These are phyloP conservation scores for Blastomyces parvus DNA, from an alignment of 2,329 filamentous ascomycete genomes.

Conservation along the genomic window DNA sequence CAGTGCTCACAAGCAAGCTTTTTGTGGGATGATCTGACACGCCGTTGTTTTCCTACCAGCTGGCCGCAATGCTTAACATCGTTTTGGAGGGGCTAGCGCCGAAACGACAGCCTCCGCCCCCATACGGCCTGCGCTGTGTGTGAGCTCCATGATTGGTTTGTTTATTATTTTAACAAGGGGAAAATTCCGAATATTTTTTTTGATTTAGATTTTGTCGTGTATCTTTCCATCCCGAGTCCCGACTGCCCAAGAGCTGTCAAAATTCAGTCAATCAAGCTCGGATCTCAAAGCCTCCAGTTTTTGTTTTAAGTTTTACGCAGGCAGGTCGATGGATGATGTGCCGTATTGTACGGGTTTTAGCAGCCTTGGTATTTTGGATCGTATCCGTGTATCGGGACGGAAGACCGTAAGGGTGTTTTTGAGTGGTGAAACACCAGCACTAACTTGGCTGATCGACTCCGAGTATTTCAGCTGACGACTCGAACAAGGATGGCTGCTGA, in stretches of 20 bases:
- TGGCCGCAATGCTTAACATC: background rate
- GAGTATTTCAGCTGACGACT: conserved; percentile 1
- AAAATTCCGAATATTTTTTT: background rate
- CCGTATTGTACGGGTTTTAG: background rate
- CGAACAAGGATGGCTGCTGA: conserved; percentile 1
- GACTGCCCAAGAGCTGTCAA: background rate
- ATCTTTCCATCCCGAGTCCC: background rate
- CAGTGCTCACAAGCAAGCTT: background rate
- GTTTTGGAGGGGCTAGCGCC: background rate
- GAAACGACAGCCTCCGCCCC: background rate
- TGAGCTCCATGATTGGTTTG: background rate
- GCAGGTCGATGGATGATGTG: background rate
- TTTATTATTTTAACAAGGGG: background rate
- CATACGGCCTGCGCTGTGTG: background rate
- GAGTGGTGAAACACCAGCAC: background rate
- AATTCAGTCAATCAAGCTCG: background rate
- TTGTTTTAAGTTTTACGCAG: background rate
- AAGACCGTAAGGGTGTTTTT: background rate
- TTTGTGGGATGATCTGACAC: background rate
- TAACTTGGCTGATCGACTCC: conserved; percentile 1
- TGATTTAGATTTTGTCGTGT: background rate
- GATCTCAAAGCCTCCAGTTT: background rate
- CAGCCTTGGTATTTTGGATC: background rate
- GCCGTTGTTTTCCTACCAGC: background rate
- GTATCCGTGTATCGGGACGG: background rate